Percentiles rank a stretch among this genome's conserved stretches.
Conservation (phyloP, 2,329 filamentous ascomycete genomes). For the Hypoxylon sp. region DNA sequence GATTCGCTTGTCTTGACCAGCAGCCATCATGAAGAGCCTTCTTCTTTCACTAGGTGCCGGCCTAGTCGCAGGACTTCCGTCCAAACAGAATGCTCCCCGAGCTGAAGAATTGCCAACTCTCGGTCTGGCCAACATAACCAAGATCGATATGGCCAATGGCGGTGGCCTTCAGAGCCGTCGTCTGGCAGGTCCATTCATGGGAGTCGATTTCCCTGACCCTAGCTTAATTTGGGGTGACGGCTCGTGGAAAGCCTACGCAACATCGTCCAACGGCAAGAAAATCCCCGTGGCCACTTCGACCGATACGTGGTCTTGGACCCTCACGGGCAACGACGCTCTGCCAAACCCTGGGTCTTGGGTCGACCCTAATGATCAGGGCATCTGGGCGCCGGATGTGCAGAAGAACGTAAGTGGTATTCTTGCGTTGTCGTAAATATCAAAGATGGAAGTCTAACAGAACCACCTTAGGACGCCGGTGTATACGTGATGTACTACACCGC, state of each 20-base stretch:
- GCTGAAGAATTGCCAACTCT: constrained; percentile 41
- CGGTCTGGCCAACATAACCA: constrained; percentile 50
- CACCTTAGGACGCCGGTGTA: constrained; percentile 48
- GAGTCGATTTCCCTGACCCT: constrained; percentile 52
- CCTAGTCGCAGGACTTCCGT: constrained; percentile 47
- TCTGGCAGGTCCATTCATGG: constrained; percentile 47
- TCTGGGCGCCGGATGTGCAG: constrained; percentile 55
- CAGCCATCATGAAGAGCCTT: constrained; percentile 47
- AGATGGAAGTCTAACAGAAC: background rate
- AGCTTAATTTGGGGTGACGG: constrained; percentile 51
- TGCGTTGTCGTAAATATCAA: background rate
- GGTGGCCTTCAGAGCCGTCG: constrained; percentile 41
- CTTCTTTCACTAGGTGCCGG: constrained; percentile 44
- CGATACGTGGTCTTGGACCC: constrained; percentile 50
- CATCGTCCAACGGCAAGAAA: constrained; percentile 50
- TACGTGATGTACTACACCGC: constrained; percentile 56
- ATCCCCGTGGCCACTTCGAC: constrained; percentile 51
- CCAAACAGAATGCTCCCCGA: constrained; percentile 30
- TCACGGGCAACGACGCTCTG: constrained; percentile 50
- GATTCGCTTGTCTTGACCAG: constrained; percentile 11
- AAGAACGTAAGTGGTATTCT: constrained; percentile 48
- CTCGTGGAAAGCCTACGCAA: constrained; percentile 54
- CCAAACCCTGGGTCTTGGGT: constrained; percentile 52
- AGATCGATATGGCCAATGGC: constrained; percentile 36
- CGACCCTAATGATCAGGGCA: constrained; percentile 42